A percentile compares a stretch with the other conserved stretches of the same genome.
These are phyloP conservation scores for Beauveria rudraprayagi DNA, from an alignment of 2,329 filamentous ascomycete species.

Conservation along the genomic window DNA sequence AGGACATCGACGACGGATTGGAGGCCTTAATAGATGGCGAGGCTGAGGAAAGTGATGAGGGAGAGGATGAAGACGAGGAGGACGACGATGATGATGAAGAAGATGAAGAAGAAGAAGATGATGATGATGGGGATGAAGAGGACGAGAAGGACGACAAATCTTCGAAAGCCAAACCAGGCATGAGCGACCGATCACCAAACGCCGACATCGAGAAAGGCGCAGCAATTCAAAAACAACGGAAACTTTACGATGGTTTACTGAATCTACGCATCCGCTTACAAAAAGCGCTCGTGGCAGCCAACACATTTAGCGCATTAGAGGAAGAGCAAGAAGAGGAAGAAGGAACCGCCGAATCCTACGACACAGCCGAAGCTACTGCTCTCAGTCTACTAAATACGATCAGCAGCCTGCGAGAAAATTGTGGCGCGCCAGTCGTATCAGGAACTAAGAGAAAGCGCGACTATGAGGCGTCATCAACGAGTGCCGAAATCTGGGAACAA, in stretches of 20 bases:
- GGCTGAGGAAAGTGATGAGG: conserved; percentile 22
- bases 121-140: conserved; percentile 28
- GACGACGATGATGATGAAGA: conserved; percentile 28
- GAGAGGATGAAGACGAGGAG: conserved; percentile 15
- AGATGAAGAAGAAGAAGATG: conserved; percentile 25
- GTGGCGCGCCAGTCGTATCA: conserved; percentile 41
- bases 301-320: conserved; percentile 54
- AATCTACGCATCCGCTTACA: conserved; percentile 89
- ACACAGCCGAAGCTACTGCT: conserved; percentile 76
- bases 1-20: conserved; percentile 31
- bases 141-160: conserved; percentile 26
- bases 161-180: conserved; percentile 24
- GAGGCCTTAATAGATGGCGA: conserved; percentile 26
- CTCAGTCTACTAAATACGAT: conserved; percentile 78
- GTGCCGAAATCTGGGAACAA: conserved; percentile 61
- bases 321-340: conserved; percentile 22
- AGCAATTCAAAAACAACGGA: conserved; percentile 79
- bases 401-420: conserved; percentile 56
- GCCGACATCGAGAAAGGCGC: conserved; percentile 72
- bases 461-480: conserved; percentile 47
- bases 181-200: conserved; percentile 22
- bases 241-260: conserved; percentile 78
- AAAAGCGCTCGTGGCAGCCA: conserved; percentile 76
- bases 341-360: conserved; percentile 47
- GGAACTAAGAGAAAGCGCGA: conserved; percentile 56